Conservation (phyloP, 2,329 filamentous ascomycete genomes). For the Phoma sp. region DNA sequence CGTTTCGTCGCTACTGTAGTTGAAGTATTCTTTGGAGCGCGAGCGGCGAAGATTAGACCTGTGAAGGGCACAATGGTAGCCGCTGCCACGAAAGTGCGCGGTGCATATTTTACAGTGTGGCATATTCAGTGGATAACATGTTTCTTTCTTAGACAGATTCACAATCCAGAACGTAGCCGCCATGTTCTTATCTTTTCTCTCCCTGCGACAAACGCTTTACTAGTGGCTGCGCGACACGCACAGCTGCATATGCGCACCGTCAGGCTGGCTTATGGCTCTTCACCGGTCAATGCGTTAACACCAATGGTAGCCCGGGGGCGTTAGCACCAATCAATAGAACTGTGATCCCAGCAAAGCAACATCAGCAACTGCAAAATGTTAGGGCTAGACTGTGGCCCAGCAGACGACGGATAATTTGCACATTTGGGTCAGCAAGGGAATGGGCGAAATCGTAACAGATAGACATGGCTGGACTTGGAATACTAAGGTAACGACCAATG, state of each 20-base stretch:
- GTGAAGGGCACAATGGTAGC: constrained; percentile 23
- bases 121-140: constrained; percentile 8
- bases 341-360: too few relatives aligned
- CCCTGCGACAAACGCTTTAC: too few relatives aligned
- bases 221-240: constrained; percentile 9
- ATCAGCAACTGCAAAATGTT: too few relatives aligned
- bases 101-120: constrained; percentile 21
- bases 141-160: too few relatives aligned
- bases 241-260: constrained; percentile 21
- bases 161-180: too few relatives aligned
- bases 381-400: too few relatives aligned
- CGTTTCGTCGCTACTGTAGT: constrained; percentile 12
- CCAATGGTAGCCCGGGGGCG: constrained; percentile 1
- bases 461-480: too few relatives aligned
- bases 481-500: too few relatives aligned
- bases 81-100: constrained; percentile 17
- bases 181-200: not conserved
- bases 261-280: constrained; percentile 20
- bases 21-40: not conserved
- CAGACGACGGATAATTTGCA: too few relatives aligned
- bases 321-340: too few relatives aligned
- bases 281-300: constrained; percentile 15
- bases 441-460: too few relatives aligned
- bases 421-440: too few relatives aligned
- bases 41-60: not conserved